Evolutionary conservation across 441 rosid genomes (phyloP).

Genomic region (Hura crepitans): DNA sequence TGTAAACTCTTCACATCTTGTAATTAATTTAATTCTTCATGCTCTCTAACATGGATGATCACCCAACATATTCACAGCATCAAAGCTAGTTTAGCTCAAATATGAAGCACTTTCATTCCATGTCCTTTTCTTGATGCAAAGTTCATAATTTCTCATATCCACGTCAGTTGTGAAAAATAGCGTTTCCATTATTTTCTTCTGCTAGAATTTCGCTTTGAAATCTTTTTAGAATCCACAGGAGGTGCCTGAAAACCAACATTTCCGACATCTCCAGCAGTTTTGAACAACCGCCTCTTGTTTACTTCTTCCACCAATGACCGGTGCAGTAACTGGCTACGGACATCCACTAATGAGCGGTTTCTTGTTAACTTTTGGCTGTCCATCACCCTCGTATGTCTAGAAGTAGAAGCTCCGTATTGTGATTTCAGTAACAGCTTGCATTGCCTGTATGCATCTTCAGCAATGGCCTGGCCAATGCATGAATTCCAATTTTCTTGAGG

Average conservation of each 20-base stretch:
- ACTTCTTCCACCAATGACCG: conserved; percentile 63
- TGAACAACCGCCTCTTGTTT: conserved; percentile 51
- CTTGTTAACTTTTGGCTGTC: conserved; percentile 42
- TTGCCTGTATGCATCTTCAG: conserved; percentile 31
- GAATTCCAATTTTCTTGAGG: conserved; percentile 38
- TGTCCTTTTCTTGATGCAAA: too few species aligned
- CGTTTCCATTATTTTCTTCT: conserved; percentile 28
- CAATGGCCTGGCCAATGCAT: conserved; percentile 24
- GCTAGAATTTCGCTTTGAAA: conserved; percentile 23
- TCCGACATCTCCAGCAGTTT: conserved; percentile 74
- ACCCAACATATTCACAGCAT: too few species aligned
- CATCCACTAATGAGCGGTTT: conserved; percentile 64
- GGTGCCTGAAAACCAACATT: conserved; percentile 66
- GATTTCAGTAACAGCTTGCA: conserved; percentile 35
- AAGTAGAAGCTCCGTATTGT: conserved; percentile 33
- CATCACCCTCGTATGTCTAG: conserved; percentile 34
- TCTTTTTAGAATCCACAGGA: conserved; percentile 30
- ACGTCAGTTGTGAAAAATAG: too few species aligned
- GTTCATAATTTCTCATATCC: too few species aligned
- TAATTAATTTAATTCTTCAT: too few species aligned
- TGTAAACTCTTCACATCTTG: too few species aligned
- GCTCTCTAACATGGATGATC: too few species aligned
- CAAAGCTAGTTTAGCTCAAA: too few species aligned
- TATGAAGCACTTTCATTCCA: too few species aligned
- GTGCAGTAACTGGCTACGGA: conserved; percentile 57